Base-by-base conservation (phyloP, 2,329 filamentous ascomycete genomes). In the Byssothecium circinans region DNA sequence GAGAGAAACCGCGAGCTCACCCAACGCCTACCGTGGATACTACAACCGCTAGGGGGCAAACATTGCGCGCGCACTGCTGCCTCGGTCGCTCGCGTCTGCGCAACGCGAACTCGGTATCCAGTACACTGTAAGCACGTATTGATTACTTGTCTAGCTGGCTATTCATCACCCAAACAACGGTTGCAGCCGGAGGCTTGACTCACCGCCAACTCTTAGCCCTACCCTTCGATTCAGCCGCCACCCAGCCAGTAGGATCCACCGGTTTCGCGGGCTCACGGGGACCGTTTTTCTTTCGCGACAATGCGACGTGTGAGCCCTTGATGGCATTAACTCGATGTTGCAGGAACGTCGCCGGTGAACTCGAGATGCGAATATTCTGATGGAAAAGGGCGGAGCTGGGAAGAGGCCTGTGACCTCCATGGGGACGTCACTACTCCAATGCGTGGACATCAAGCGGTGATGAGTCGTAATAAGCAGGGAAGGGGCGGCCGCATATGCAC, bases 161-260 rank as follows among this genome's bases (percentile, higher is more conserved):
- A 19, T 25, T 32, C 12, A 12, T n/a, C 14, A 5, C 12, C 29
- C 12, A 14, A 5, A 32, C 29, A 14, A 18, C 23, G 36, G 11
- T 10, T 22, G 29, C 29, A n/a, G 29, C 29, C 29, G 6, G 29
- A 8, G 14, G 29, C 12, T 25, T 19, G n/a, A 12, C 35, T 33
- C 43, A 46, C 30, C 43, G 35, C 36, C 27, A 32, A 32, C 29
- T 18, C 11, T 29, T 25, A 39, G 34, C 34, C 34, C 33, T 23
- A 22, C 34, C 35, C n/a, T 17, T 18, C 19, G 17, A 33, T 23
- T 33, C 43, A 39, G 36, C 36, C 43, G 27, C 43, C 22, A 14
- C 17, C 25, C 7, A 25, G 14, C 14, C 12, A n/a, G 32, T 17
- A 22, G 23, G 23, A 10, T 25, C 10, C 23, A 5, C 23, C 23